Conservation (phyloP, 495 filamentous ascomycete species). For the Mytilinidion resinicola region DNA sequence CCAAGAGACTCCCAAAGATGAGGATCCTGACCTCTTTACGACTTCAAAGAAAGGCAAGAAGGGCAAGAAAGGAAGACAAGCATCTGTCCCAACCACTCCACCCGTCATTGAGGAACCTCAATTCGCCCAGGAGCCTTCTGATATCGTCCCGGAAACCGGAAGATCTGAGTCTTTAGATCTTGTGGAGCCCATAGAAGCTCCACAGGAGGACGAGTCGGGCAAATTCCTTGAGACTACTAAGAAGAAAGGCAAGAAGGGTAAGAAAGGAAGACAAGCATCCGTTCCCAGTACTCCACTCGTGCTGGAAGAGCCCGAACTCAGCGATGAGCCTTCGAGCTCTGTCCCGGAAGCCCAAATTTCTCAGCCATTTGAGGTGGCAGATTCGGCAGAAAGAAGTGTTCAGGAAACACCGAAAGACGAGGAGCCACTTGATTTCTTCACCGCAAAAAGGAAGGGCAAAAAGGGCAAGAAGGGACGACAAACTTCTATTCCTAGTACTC, state of each 20-base stretch:
- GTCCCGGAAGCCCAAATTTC: too few relatives aligned
- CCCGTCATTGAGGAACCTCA: conserved; percentile 3
- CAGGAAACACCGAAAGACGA: background rate
- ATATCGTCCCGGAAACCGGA: background rate
- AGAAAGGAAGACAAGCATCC: background rate
- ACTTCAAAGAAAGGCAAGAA: conserved; percentile 25
- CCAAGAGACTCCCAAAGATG: background rate
- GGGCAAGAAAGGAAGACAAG: conserved; percentile 21
- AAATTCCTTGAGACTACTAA: background rate
- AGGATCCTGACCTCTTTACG: conserved; percentile 2
- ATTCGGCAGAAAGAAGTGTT: too few relatives aligned
- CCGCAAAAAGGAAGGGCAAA: background rate
- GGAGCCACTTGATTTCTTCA: background rate
- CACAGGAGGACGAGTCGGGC: background rate
- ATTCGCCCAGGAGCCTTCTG: background rate
- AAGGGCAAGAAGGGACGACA: conserved; percentile 2
- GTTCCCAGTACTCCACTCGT: background rate
- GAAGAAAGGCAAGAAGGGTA: conserved; percentile 6
- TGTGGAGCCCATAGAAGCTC: background rate
- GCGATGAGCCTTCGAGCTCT: too few relatives aligned
- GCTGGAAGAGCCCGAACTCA: background rate
- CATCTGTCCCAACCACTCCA: conserved; percentile 1
- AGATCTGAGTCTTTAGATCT: background rate
- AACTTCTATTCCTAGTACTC: background rate
- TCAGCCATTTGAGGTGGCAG: too few relatives aligned